phyloP scores from a whole-genome alignment of 148 eudicot genomes.

The Rhododendron henanense region DNA sequence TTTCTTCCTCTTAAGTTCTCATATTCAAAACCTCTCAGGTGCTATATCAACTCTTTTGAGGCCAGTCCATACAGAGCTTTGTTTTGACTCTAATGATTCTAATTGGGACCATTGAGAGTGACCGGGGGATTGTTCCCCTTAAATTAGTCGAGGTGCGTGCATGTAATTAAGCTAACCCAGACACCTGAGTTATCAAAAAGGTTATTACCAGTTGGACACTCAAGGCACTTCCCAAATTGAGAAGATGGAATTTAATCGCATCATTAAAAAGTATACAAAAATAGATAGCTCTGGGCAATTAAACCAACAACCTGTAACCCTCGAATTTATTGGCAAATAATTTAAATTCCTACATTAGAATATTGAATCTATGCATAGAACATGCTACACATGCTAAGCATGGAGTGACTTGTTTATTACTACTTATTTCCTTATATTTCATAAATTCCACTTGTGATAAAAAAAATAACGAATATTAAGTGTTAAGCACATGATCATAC shows the following conservation, averaged over 20 bases:
- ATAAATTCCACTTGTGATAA: not conserved
- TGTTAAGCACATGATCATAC: conserved; percentile 14
- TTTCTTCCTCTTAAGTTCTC: too few species aligned
- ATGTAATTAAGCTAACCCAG: not conserved
- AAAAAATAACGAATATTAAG: not conserved
- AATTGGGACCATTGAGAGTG: not conserved
- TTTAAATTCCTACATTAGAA: not conserved
- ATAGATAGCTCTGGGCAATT: not conserved
- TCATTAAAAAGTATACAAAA: not conserved
- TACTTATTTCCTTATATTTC: not conserved
- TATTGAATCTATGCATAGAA: not conserved
- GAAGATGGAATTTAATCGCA: not conserved
- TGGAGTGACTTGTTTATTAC: not conserved
- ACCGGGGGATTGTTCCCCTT: too few species aligned
- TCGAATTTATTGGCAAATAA: not conserved
- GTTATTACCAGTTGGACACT: not conserved
- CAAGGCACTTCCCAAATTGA: not conserved
- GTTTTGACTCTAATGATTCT: too few species aligned
- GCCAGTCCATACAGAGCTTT: too few species aligned
- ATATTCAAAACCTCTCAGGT: not conserved
- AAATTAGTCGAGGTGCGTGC: too few species aligned
- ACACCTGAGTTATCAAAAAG: not conserved
- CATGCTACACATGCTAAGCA: not conserved
- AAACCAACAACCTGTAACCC: not conserved
- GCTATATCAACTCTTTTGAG: too few species aligned